Conservation (phyloP, 2,329 filamentous ascomycete species). For the Leptographium galeiforme region DNA sequence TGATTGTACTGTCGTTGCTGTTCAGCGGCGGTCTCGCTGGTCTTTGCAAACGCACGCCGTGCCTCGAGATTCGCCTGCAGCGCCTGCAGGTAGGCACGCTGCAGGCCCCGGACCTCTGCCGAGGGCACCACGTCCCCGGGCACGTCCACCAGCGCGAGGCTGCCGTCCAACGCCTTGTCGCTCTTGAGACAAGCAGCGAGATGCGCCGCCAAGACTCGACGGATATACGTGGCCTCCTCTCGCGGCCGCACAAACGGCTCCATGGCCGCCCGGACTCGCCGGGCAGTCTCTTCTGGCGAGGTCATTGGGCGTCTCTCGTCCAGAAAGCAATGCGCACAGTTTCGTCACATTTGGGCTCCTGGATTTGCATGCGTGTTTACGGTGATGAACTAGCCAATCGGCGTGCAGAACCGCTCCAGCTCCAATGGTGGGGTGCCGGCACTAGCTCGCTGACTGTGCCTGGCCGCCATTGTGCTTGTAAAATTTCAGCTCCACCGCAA, state of each 20-base stretch:
- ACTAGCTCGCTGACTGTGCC: background rate
- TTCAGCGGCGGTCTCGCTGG: conserved; percentile 11
- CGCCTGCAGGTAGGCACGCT: conserved; percentile 42
- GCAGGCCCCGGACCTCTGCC: conserved; percentile 30
- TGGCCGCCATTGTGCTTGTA: background rate
- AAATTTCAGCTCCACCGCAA: conserved; percentile 1
- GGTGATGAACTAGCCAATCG: no score
- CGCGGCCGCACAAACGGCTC: conserved; percentile 41
- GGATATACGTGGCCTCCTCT: conserved; percentile 43
- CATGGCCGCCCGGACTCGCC: conserved; percentile 20
- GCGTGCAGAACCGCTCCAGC: no score
- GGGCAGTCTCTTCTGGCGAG: conserved; percentile 6
- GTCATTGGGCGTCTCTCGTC: background rate
- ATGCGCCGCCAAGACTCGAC: conserved; percentile 39
- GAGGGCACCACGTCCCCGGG: conserved; percentile 18
- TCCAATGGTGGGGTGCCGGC: no score
- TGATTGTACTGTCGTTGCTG: conserved; percentile 2
- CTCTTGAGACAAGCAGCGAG: conserved; percentile 33
- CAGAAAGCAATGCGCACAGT: no score
- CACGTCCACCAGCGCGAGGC: conserved; percentile 32
- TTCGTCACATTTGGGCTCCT: background rate
- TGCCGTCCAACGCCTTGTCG: conserved; percentile 10
- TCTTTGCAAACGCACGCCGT: conserved; percentile 22
- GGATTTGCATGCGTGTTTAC: no score
- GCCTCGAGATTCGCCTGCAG: conserved; percentile 39